Evolutionary conservation across 2,329 filamentous ascomycete species (phyloP).

Genomic region (Aspergillus glaucus): DNA sequence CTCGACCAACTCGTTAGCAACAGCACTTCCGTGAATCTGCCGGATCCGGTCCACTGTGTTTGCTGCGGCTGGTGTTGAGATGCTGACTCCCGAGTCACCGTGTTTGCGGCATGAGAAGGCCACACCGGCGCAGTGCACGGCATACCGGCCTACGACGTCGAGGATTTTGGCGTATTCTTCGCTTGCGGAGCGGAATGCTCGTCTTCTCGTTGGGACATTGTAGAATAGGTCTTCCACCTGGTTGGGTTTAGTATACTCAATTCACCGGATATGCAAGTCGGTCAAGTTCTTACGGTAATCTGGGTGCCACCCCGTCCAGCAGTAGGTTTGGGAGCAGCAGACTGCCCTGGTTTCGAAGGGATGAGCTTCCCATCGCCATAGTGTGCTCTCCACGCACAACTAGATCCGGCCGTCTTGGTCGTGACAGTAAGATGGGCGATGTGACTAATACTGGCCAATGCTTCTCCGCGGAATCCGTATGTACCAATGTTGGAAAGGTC

Average conservation of each 20-base stretch:
- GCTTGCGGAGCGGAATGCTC: constrained; percentile 81
- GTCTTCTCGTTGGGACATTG: constrained; percentile 81
- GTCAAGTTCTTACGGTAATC: constrained; percentile 58
- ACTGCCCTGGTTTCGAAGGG: constrained; percentile 81
- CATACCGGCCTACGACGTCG: constrained; percentile 87
- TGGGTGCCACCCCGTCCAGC: constrained; percentile 87
- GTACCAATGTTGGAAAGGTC: constrained; percentile 85
- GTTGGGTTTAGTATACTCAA: constrained; percentile 1
- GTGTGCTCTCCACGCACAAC: constrained; percentile 82
- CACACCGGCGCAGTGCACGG: constrained; percentile 84
- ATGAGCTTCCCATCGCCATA: constrained; percentile 78
- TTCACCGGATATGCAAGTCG: background rate
- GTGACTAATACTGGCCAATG: constrained; percentile 94
- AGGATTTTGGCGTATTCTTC: constrained; percentile 98
- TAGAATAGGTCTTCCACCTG: constrained; percentile 92
- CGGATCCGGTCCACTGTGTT: constrained; percentile 76
- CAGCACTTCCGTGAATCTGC: constrained; percentile 74
- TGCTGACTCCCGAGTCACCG: constrained; percentile 74
- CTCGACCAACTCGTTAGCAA: constrained; percentile 82
- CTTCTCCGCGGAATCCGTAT: constrained; percentile 97
- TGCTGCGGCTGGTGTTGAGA: constrained; percentile 70
- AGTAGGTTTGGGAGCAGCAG: constrained; percentile 74
- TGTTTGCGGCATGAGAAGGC: constrained; percentile 96
- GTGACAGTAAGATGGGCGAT: constrained; percentile 94
- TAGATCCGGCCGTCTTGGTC: constrained; percentile 82